These are phyloP conservation scores for Exophiala sp. DNA, from an alignment of 2,329 filamentous ascomycete genomes.

Conservation along the genomic window DNA sequence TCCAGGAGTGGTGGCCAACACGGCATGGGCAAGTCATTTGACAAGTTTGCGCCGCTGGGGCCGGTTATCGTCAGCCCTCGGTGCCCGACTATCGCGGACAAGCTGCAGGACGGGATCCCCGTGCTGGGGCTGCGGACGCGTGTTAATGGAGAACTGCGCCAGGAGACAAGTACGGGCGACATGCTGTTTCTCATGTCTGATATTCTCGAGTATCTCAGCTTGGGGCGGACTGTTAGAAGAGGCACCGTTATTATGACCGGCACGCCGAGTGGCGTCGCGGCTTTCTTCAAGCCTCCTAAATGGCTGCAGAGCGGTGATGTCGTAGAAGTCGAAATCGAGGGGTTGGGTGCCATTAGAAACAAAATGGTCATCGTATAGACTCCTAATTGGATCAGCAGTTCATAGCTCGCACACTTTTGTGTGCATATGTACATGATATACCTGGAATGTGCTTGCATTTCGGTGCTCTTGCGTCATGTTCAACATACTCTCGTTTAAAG, in stretches of 20 bases:
- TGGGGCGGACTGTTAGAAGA: slow-evolving; percentile 39
- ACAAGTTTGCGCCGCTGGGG: slow-evolving; percentile 68
- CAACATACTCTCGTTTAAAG: no score
- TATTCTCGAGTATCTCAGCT: slow-evolving; percentile 27
- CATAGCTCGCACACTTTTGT: no score
- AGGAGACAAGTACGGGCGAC: slow-evolving; percentile 8
- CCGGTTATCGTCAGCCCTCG: slow-evolving; percentile 58
- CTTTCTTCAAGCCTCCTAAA: slow-evolving; percentile 36
- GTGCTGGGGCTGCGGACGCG: slow-evolving; percentile 10
- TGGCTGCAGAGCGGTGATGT: slow-evolving; percentile 36
- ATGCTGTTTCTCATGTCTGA: slow-evolving; percentile 8
- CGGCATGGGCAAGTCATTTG: slow-evolving; percentile 67
- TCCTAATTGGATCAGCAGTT: no score
- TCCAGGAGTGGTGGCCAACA: slow-evolving; percentile 51
- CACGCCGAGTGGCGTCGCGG: slow-evolving; percentile 41
- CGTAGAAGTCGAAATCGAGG: slow-evolving; percentile 44
- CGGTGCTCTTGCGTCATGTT: no score
- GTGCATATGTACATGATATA: no score
- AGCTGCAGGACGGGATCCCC: slow-evolving; percentile 34
- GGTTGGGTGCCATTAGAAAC: slow-evolving; percentile 46
- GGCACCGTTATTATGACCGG: slow-evolving; percentile 43
- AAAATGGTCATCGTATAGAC: slow-evolving; percentile 9
- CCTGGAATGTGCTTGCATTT: no score
- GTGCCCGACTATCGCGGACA: no score
- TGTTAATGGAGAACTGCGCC: slow-evolving; percentile 11